A percentile compares a stretch with the other conserved stretches of the same genome.
These are phyloP conservation scores for Penicillium sp. DNA, from an alignment of 2,329 filamentous ascomycete species.

Conservation along the genomic window DNA sequence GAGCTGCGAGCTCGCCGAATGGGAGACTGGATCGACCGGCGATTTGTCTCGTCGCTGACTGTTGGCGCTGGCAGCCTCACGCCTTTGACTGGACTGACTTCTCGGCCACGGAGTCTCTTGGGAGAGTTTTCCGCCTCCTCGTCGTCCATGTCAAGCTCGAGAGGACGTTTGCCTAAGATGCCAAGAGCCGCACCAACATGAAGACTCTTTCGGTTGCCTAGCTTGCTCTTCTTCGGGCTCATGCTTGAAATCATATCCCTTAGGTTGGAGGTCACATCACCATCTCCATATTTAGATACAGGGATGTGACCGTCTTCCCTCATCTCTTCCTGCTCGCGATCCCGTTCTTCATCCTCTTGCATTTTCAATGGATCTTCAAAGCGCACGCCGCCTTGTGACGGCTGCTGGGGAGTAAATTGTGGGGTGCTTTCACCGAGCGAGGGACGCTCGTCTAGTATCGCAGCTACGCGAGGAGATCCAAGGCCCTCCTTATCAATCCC, in stretches of 20 bases:
- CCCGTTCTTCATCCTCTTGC: constrained; percentile 63
- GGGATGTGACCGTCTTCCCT: constrained; percentile 58
- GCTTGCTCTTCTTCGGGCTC: constrained; percentile 69
- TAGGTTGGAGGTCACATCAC: constrained; percentile 65
- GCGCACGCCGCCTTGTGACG: constrained; percentile 51
- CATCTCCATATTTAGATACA: constrained; percentile 51
- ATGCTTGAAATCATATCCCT: constrained; percentile 76
- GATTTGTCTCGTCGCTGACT: constrained; percentile 65
- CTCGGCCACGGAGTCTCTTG: constrained; percentile 70
- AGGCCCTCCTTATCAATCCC: constrained; percentile 70
- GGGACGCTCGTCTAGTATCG: constrained; percentile 67
- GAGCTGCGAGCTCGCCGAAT: constrained; percentile 39
- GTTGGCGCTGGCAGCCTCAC: constrained; percentile 69
- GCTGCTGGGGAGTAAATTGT: constrained; percentile 60
- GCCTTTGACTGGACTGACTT: constrained; percentile 75
- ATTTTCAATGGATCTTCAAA: constrained; percentile 67
- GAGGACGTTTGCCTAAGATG: constrained; percentile 71
- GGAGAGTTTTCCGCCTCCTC: constrained; percentile 56
- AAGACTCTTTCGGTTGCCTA: constrained; percentile 72
- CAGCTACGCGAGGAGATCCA: constrained; percentile 72
- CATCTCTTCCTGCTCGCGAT: constrained; percentile 61
- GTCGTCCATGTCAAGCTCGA: constrained; percentile 67
- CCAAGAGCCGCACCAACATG: constrained; percentile 73
- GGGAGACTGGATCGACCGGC: constrained; percentile 55
- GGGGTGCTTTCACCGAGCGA: constrained; percentile 69